Evolutionary conservation across 495 filamentous ascomycete genomes (phyloP), one percentile per base, ranked within the genome.

Genomic region (Talaromyces proteolyticus): DNA sequence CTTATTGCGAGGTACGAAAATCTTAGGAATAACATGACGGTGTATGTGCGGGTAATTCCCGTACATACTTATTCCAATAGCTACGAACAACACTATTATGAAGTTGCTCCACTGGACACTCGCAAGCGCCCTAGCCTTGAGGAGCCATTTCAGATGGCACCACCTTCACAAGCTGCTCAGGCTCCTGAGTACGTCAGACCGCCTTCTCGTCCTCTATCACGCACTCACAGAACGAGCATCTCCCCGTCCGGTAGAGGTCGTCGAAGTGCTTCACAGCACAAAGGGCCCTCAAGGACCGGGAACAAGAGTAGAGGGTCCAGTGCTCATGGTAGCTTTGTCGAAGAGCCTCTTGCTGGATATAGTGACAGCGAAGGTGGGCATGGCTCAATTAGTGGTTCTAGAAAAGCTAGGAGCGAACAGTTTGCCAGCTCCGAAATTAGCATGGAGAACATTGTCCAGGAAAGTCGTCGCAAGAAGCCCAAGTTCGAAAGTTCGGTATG

Each of bases 401-500:
- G 85, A 53, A 86, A 82, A 56, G 74, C 80, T 54, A 88, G 83
- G 60, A 81, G 74, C 53, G 91, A 96, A 59, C 84, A 86, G 44
- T 74, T 94, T 50, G 88, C 85, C n/a, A 94, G 88, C 61, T 91
- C 93, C 3, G 93, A 97, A 50, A 98, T 98, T 60, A 96, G 91
- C 65, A 78, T 96, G 55, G 89, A 95, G 51, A 98, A 98, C 60
- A 97, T 98, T 67, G 86, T 98, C 49, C 91, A 97, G 68, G 93
- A 94, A 58, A 90, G 90, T 55, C 84, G 93, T 67, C 82, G 93
- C 54, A 96, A 98, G 76, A 82, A 89, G 61, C 88, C 93, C 53
- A 96, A 96, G 72, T 98, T 98, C 64, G 90, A 95, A 57, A 96
- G 91, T 69, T 95, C 91, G 56, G 91, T 96, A 79, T 82, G 90